Base-by-base conservation (phyloP, 2,329 filamentous ascomycete species). In the Stemphylium beticola region DNA sequence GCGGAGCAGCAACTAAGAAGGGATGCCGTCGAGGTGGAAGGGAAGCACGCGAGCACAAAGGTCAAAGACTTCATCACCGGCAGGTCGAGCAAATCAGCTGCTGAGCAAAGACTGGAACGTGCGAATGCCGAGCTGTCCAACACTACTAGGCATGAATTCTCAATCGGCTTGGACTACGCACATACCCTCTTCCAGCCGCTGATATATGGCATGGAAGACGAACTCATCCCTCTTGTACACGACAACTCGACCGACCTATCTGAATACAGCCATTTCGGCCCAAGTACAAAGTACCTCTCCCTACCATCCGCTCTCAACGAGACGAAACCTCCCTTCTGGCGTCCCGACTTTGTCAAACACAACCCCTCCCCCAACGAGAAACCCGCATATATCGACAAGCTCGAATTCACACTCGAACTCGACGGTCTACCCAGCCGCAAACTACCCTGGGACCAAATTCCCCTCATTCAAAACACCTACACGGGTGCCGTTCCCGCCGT, bases 1-100 rank as follows among this genome's bases (percentile, higher is more conserved):
- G 81, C 80, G 18, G 78, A 83, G 41, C 83, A 85, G 58, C 82
- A 85, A 64, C 76, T 80, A 36, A 67, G 79, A 29, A 75, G 83
- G 31, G 77, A 83, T 54, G 60, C 57, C 2, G 70, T 77, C 45
- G 72, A 52, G 58, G 59, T 55, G 15, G 49, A 44, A 12, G 53
- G 49, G n/a, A 53, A 59, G 40, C 43, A 46, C 9, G 15, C 39
- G 0, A 36, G 39, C 6, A 49, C 64, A 5, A 69, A 66, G 26
- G 34, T 67, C n/a, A 64, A 53, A 31, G 36, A 53, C 4, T 53
- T 57, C 5, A 33, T 64, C 7, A 22, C 24, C 4, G 72, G 77
- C 32, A 51, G 53, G 20, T 53, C 59, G 22, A 69, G 76, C 61
- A 74, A 78, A 38, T 77, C 74, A 72, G 52, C 80, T 6, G 73